Evolutionary conservation across 495 filamentous ascomycete species (phyloP).

Genomic region (Xylaria venustula): DNA sequence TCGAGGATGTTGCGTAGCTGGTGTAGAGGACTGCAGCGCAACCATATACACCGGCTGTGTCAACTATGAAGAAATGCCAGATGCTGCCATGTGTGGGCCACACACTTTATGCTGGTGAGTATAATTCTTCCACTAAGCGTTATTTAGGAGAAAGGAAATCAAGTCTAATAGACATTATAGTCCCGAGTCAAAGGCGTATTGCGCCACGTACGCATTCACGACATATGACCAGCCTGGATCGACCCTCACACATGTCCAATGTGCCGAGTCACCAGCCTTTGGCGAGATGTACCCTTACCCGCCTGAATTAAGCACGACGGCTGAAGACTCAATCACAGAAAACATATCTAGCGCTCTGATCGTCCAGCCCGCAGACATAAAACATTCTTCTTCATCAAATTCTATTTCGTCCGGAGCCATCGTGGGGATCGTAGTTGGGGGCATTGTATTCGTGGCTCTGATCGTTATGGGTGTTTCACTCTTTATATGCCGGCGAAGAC

Average conservation of each 20-base stretch:
- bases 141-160: background rate
- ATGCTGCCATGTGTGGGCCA: slow-evolving; percentile 15
- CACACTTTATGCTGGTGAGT: slow-evolving; percentile 30
- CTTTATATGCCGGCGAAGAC: slow-evolving; percentile 8
- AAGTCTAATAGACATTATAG: slow-evolving; percentile 10
- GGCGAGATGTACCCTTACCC: slow-evolving; percentile 27
- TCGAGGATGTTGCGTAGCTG: slow-evolving; percentile 25
- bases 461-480: slow-evolving; percentile 3
- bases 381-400: slow-evolving; percentile 5
- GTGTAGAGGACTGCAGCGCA: slow-evolving; percentile 16
- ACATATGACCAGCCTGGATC: slow-evolving; percentile 9
- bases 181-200: slow-evolving; percentile 16
- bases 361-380: background rate
- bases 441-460: slow-evolving; percentile 15
- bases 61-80: slow-evolving; percentile 12
- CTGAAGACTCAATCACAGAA: background rate
- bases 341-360: background rate
- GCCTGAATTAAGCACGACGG: slow-evolving; percentile 16
- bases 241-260: slow-evolving; percentile 23
- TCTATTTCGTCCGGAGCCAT: slow-evolving; percentile 18
- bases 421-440: slow-evolving; percentile 19
- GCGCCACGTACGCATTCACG: slow-evolving; percentile 21
- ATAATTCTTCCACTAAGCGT: background rate
- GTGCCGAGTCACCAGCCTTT: slow-evolving; percentile 17
- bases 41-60: slow-evolving; percentile 26